These are phyloP conservation scores for Fusarium pseudograminearum DNA, from an alignment of 2,329 filamentous ascomycete genomes.

Conservation along the genomic window DNA sequence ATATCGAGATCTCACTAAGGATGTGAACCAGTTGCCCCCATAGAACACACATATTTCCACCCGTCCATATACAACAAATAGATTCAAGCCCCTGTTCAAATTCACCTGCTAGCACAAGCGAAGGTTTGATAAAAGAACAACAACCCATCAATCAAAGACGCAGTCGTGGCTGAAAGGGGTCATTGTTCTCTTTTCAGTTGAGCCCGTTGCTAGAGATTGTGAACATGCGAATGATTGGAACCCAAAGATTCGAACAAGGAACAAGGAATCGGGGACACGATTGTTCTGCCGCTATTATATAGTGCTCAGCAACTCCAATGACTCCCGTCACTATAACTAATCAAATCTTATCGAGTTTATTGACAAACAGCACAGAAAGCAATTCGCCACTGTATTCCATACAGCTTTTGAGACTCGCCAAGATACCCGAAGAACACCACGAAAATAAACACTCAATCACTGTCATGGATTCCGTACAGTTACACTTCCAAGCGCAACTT, in stretches of 20 bases:
- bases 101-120: not conserved
- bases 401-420: not conserved
- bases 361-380: not conserved
- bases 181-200: not conserved
- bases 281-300: not conserved
- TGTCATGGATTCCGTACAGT: not conserved
- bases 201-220: not conserved
- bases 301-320: not conserved
- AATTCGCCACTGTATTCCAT: not conserved
- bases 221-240: not conserved
- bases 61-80: not conserved
- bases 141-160: not conserved
- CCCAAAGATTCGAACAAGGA: not conserved
- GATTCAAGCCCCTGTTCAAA: not conserved
- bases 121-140: slow-evolving; percentile 2
- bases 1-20: not conserved
- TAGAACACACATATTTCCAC: slow-evolving; percentile 10
- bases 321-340: not conserved
- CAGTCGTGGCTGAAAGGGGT: not conserved
- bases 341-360: not conserved
- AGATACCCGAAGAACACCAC: not conserved
- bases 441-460: not conserved
- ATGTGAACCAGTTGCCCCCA: not conserved
- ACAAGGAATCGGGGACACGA: too few species aligned
- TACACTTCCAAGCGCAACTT: slow-evolving; percentile 6